phyloP scores from a whole-genome alignment of 306 rosid species.

The Comarum palustre region DNA sequence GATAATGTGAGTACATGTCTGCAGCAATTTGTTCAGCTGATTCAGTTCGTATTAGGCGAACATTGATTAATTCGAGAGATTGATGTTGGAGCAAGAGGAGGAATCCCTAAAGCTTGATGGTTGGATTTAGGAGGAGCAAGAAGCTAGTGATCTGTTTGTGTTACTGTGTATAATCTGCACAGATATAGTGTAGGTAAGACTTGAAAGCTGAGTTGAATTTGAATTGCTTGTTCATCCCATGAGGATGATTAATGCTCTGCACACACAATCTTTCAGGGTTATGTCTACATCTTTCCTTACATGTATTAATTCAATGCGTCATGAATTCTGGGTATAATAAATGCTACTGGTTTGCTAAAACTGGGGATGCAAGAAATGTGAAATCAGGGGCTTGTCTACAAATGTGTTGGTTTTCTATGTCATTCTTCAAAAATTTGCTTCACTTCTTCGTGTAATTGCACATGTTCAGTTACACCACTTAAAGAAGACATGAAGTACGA shows the following conservation, averaged over 20 bases:
- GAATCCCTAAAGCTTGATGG: neutral
- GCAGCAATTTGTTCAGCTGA: neutral
- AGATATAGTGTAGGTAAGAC: too few species aligned
- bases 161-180: neutral
- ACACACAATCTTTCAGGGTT: slow-evolving; percentile 5
- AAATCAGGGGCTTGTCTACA: neutral
- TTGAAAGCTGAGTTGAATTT: neutral
- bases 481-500: neutral
- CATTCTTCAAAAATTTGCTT: neutral
- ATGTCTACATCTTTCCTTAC: neutral
- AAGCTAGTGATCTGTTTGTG: neutral
- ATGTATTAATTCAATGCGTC: neutral
- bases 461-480: neutral
- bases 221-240: neutral
- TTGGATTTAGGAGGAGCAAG: neutral
- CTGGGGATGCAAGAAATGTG: neutral
- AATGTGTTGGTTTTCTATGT: neutral
- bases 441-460: neutral
- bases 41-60: neutral
- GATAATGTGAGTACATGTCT: neutral
- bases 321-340: neutral
- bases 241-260: neutral
- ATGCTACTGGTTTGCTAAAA: neutral
- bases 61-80: neutral
- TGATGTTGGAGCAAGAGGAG: neutral